Evolutionary conservation across 805 yeast species (phyloP).

Genomic region (Candida alai): DNA sequence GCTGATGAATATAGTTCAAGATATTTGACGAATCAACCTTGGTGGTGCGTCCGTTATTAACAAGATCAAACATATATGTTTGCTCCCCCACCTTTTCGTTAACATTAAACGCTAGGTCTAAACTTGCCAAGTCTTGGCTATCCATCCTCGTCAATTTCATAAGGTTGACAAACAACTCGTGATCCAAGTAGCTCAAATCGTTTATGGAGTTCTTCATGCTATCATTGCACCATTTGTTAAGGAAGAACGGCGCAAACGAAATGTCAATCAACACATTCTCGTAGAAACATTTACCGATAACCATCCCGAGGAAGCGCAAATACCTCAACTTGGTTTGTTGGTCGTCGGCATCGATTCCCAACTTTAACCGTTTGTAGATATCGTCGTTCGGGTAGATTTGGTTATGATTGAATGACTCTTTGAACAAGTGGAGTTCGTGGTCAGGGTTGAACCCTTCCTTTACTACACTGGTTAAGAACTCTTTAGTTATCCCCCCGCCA

Average conservation of each 20-base stretch:
- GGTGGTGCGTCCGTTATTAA: conserved; percentile 51
- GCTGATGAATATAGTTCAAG: conserved; percentile 67
- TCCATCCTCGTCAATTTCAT: conserved; percentile 56
- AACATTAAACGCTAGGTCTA: conserved; percentile 67
- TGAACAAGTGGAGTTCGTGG: conserved; percentile 29
- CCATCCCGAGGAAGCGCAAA: conserved; percentile 68
- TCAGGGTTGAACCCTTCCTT: conserved; percentile 57
- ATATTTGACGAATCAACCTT: conserved; percentile 61
- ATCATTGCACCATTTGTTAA: conserved; percentile 58
- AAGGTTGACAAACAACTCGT: conserved; percentile 59
- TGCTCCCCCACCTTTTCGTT: conserved; percentile 43
- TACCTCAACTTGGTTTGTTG: conserved; percentile 26
- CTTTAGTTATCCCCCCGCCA: conserved; percentile 96
- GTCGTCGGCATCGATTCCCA: conserved; percentile 26
- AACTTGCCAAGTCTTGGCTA: conserved; percentile 50
- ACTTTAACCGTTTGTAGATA: conserved; percentile 32
- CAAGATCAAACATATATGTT: conserved; percentile 46
- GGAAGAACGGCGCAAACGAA: conserved; percentile 80
- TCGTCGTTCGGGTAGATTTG: conserved; percentile 74
- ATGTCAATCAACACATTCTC: conserved; percentile 79
- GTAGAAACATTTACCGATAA: conserved; percentile 85
- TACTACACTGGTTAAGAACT: conserved; percentile 71
- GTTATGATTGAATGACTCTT: conserved; percentile 43
- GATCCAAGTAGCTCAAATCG: conserved; percentile 71
- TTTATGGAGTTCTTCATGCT: conserved; percentile 60